Base-by-base conservation (phyloP, 2,329 filamentous ascomycete genomes). In the Phialophora chinensis region DNA sequence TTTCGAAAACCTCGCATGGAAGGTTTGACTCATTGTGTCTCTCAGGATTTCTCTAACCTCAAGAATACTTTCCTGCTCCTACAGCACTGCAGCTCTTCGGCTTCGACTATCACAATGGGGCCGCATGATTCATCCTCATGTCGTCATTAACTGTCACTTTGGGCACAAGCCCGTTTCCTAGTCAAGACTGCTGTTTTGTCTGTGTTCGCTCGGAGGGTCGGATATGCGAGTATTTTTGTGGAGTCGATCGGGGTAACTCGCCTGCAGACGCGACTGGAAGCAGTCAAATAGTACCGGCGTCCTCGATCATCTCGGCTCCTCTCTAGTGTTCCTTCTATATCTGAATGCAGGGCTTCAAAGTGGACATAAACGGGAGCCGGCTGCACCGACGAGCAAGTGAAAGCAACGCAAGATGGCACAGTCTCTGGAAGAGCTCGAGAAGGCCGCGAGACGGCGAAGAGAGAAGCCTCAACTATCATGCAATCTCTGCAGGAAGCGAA, bases 401-500 rank as follows among this genome's bases (percentile, higher is more conserved):
- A 7, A 44, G 8, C 25, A 27, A 5, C 11, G 20, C 10, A 49
- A 14, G 7, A 61, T 61, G 59, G 31, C 31, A 8, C 31, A 25
- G 33, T 27, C 47, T 25, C 31, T n/a, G 38, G 29, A 62, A 29
- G 50, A 62, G 50, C 53, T 31, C 20, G 33, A 31, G 6, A 59
- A 59, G 38, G 59, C 64, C 10, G 59, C 54, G 17, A 59, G 64
- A 23, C 52, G 64, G 10, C 64, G 64, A 23, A 38, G 64, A 53
- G 53, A 66, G 44, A 66, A 66, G 55, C 64, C 64, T 35, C 64
- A 66, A 35, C 55, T 66, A 27, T 66, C 64, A 1, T 66, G 64
- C 59, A 62, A 59, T 49, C 47, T 66, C 10, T 66, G 64, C 25
- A 62, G 64, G 35, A 58, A 59, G 38, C 42, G 64, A 35, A 66